Evolutionary conservation across 108 stramenopile genomes (phyloP).

Genomic region (Skeletonema tropicum): DNA sequence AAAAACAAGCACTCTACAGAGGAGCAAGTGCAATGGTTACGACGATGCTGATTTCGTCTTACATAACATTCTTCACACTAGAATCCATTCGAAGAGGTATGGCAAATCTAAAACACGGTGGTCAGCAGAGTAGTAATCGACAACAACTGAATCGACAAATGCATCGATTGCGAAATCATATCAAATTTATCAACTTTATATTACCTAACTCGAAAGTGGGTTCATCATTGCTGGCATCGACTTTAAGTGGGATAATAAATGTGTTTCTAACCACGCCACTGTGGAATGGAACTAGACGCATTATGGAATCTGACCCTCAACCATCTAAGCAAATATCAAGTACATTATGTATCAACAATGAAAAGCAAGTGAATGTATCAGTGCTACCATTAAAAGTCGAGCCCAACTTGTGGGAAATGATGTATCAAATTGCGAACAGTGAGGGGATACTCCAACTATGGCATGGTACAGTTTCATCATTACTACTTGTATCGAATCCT

Average conservation of each 20-base stretch:
- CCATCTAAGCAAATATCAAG: neutral
- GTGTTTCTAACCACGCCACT: slow-evolving; percentile 86
- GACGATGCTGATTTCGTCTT: slow-evolving; percentile 72
- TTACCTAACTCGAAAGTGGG: slow-evolving; percentile 27
- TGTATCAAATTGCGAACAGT: slow-evolving; percentile 41
- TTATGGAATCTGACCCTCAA: slow-evolving; percentile 56
- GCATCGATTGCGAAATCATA: neutral
- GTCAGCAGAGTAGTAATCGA: neutral
- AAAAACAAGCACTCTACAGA: slow-evolving; percentile 62
- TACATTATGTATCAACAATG: neutral
- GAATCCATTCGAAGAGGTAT: slow-evolving; percentile 51
- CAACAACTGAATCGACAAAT: neutral
- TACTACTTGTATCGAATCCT: slow-evolving; percentile 92
- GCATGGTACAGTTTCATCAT: slow-evolving; percentile 78
- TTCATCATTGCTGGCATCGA: slow-evolving; percentile 60
- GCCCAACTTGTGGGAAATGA: slow-evolving; percentile 48
- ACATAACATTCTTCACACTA: slow-evolving; percentile 77
- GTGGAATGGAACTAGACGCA: slow-evolving; percentile 81
- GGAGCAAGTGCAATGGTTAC: slow-evolving; percentile 67
- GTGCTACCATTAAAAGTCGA: neutral
- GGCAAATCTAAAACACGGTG: neutral
- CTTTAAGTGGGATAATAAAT: slow-evolving; percentile 74
- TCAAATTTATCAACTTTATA: neutral
- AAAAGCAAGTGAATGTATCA: neutral
- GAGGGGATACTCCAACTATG: slow-evolving; percentile 67